Evolutionary conservation across 2,329 filamentous ascomycete genomes (phyloP).

Genomic region (Sclerotinia borealis): DNA sequence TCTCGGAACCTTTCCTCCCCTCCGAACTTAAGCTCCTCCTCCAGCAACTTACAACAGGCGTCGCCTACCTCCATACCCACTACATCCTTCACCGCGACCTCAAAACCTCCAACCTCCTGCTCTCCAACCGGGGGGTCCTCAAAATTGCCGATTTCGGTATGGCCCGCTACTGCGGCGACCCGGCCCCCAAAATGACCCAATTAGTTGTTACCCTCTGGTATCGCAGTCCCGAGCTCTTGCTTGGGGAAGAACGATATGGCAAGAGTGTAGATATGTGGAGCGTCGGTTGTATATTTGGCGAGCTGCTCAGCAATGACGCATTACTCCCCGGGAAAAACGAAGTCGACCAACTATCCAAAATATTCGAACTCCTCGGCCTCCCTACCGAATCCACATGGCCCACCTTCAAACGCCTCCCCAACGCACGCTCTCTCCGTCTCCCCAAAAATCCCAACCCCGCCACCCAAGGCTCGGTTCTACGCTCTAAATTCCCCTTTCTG

Average conservation of each 20-base stretch:
- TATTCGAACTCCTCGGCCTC: slow-evolving; percentile 84
- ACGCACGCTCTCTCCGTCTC: slow-evolving; percentile 73
- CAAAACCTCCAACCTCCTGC: slow-evolving; percentile 87
- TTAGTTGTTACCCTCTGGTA: slow-evolving; percentile 98
- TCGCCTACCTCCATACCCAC: slow-evolving; percentile 78
- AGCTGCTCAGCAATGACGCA: slow-evolving; percentile 77
- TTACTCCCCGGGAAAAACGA: slow-evolving; percentile 86
- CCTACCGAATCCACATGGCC: slow-evolving; percentile 83
- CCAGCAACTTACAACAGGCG: slow-evolving; percentile 71
- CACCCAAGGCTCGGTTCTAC: slow-evolving; percentile 49
- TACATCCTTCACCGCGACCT: slow-evolving; percentile 93
- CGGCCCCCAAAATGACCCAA: slow-evolving; percentile 73
- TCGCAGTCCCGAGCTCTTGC: slow-evolving; percentile 80
- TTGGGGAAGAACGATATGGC: slow-evolving; percentile 72
- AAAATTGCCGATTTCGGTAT: slow-evolving; percentile 98
- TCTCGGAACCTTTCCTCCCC: slow-evolving; percentile 87
- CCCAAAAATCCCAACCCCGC: slow-evolving; percentile 42
- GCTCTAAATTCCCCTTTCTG: slow-evolving; percentile 74
- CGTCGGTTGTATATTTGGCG: slow-evolving; percentile 90
- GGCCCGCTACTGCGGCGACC: slow-evolving; percentile 82
- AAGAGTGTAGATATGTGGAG: slow-evolving; percentile 89
- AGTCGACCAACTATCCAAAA: slow-evolving; percentile 79
- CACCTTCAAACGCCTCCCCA: slow-evolving; percentile 76
- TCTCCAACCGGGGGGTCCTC: slow-evolving; percentile 90
- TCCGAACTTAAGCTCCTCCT: slow-evolving; percentile 91